Base-by-base conservation (phyloP, 1,284 basidiomycete species). In the Porodaedalea pini region DNA sequence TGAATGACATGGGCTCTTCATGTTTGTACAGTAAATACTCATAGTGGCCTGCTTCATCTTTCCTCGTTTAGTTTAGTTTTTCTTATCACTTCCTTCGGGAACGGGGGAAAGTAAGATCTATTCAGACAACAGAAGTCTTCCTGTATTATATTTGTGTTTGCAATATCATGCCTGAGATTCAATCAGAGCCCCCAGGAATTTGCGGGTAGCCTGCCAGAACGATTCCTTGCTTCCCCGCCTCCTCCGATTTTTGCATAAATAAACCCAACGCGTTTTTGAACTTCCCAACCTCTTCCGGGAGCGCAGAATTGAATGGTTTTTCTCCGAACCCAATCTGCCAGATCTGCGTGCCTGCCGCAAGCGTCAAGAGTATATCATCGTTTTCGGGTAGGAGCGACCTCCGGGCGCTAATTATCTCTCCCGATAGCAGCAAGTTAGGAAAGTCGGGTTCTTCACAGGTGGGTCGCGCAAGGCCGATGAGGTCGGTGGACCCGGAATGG, bases 391-490 rank as follows among this genome's bases (percentile, higher is more conserved):
- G 43, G n/a, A 54, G 31, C 8, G 53, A n/a, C 17, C 15, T 36
- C 39, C 27, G 70, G 25, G 73, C 72, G n/a, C 59, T 59, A 2
- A 56, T 27, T 23, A 69, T 70, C 43, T 67, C 65, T 13, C 75
- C 75, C 13, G 65, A 63, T 43, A 78, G 54, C 49, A 79, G 67
- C 34, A 74, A 70, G 21, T 65, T 65, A 19, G 70, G 71, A 6
- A 80, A 62, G 64, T 72, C 69, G 1, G 78, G 77, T 56, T 80
- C 78, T 21, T 72, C 70, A 0, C 71, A 66, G 5, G 78, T 63
- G 0, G 78, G 79, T 23, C 78, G 70, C 1, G 64, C 78, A 25
- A 80, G 66, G 21, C 78, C 78, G 51, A 80, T 65, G 44, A 78
- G 68, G 23, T 72, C 69, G 6, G 70, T 68, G 7, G 67, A 66